Base-by-base conservation (phyloP, 805 yeast species). In the Kuraishia molischiana region DNA sequence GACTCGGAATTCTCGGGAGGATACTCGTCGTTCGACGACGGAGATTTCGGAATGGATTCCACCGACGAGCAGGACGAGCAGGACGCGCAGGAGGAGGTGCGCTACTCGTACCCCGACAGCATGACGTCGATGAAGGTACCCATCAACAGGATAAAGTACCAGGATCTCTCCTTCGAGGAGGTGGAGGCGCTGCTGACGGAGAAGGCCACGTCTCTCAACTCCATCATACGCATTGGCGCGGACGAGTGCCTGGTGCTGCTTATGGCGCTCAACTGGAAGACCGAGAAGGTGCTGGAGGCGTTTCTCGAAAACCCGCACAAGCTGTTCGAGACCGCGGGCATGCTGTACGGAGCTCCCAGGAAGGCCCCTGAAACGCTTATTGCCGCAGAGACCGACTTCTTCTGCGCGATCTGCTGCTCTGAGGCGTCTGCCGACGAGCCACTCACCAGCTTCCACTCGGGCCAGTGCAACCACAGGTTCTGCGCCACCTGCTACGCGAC, bases 371-470 rank as follows among this genome's bases (percentile, higher is more conserved):
- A 28, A 14, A 3, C 33, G 38, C 21, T 37, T 29, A 29, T 36
- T 39, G 31, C 44, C 31, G 48, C 58, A 0, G 51, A 52, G 3
- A 46, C 35, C 18, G 36, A 3, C 10, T 73, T 66, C 44, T 43
- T 53, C 20, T 86, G 96, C 53, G 48, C 56, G 13, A 77, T 89
- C n/a, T 89, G 96, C 56, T 84, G 85, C 53, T 81, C 79, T 18
- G 71, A 69, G 1, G 63, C 61, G 20, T 50, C 51, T 0, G 42
- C 43, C 14, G 50, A 49, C 39, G 56, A 41, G 47, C 68, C 32
- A 2, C 38, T 60, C 24, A 37, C 41, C 6, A 56, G 61, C 2
- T 84, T 76, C 47, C 56, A 68, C 3, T 54, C 85, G 13, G 24
- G 39, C 14, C 66, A 66, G 13, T 92, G 97, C 56, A 69, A 67